phyloP scores from a whole-genome alignment of 495 filamentous ascomycete species.

The Penicillium bialowiezense region DNA sequence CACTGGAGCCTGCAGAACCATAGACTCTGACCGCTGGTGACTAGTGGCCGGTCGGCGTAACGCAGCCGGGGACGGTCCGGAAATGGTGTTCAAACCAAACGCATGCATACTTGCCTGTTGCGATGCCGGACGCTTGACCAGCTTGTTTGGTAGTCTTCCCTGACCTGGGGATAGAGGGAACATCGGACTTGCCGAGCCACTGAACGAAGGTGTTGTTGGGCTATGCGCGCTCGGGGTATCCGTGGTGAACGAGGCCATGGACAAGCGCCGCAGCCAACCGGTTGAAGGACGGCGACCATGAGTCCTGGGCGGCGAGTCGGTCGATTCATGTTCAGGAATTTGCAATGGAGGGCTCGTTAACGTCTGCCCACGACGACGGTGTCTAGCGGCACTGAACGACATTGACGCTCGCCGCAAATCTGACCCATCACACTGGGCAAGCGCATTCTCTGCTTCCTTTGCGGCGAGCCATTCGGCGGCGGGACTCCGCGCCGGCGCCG shows the following conservation, averaged over 20 bases:
- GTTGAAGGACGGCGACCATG: constrained; percentile 51
- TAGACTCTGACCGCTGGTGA: constrained; percentile 75
- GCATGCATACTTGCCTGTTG: constrained; percentile 46
- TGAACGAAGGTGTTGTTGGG: constrained; percentile 66
- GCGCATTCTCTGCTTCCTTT: constrained; percentile 10
- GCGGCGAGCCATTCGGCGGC: constrained; percentile 11
- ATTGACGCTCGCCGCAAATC: constrained; percentile 31
- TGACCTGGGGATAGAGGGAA: constrained; percentile 44
- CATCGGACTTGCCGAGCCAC: constrained; percentile 68
- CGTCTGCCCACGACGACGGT: constrained; percentile 38
- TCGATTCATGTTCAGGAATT: constrained; percentile 24
- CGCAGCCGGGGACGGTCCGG: constrained; percentile 54
- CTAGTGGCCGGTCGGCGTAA: constrained; percentile 81
- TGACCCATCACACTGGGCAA: constrained; percentile 10
- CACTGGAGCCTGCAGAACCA: constrained; percentile 48
- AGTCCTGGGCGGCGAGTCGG: constrained; percentile 37
- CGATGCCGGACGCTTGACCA: constrained; percentile 80
- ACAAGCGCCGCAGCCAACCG: constrained; percentile 77
- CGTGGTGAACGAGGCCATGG: constrained; percentile 68
- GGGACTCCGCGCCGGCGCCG: constrained; percentile 16
- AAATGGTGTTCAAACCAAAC: constrained; percentile 21
- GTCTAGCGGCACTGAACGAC: constrained; percentile 55
- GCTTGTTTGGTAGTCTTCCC: constrained; percentile 69
- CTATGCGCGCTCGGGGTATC: constrained; percentile 66
- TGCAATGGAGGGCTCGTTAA: constrained; percentile 33